These are phyloP conservation scores for Paxillus rubicundulus DNA, from an alignment of 768 basidiomycete species.

Conservation along the genomic window DNA sequence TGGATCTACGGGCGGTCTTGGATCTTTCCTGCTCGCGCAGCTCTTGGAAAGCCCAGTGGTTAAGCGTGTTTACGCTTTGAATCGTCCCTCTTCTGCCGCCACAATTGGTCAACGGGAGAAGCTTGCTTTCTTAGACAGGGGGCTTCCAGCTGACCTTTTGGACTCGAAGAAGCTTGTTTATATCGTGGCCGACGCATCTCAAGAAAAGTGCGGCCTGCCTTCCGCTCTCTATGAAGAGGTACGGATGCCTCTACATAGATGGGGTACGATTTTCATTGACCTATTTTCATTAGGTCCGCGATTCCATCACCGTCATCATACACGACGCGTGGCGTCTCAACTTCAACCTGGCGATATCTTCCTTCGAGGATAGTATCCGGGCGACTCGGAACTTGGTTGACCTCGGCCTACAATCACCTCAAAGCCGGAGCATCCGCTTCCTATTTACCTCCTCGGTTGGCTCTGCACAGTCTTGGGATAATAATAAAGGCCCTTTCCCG, in stretches of 20 bases:
- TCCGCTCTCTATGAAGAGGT: conserved; percentile 19
- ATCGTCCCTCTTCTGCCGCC: conserved; percentile 24
- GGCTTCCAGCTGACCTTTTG: conserved; percentile 27
- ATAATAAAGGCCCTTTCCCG: conserved; percentile 29
- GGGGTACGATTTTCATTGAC: neutral
- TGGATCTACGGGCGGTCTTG: conserved; percentile 41
- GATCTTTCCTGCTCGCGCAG: conserved; percentile 33
- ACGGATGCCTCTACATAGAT: neutral
- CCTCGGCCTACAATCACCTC: conserved; percentile 32
- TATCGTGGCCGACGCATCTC: conserved; percentile 33
- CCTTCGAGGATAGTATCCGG: conserved; percentile 42
- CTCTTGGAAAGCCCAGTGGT: conserved; percentile 26
- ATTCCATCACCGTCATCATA: conserved; percentile 36
- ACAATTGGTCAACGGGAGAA: conserved; percentile 27
- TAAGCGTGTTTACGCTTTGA: conserved; percentile 32
- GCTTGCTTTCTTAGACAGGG: conserved; percentile 29
- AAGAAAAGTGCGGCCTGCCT: conserved; percentile 31
- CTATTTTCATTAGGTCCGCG: conserved; percentile 26
- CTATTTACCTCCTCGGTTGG: conserved; percentile 43
- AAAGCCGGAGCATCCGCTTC: conserved; percentile 28
- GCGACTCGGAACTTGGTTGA: conserved; percentile 36
- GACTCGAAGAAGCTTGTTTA: conserved; percentile 32
- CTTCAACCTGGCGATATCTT: conserved; percentile 40
- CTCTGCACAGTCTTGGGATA: conserved; percentile 32
- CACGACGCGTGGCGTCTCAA: conserved; percentile 47